Base-by-base conservation (phyloP, 2,329 filamentous ascomycete species). In the Xylariales sp. region DNA sequence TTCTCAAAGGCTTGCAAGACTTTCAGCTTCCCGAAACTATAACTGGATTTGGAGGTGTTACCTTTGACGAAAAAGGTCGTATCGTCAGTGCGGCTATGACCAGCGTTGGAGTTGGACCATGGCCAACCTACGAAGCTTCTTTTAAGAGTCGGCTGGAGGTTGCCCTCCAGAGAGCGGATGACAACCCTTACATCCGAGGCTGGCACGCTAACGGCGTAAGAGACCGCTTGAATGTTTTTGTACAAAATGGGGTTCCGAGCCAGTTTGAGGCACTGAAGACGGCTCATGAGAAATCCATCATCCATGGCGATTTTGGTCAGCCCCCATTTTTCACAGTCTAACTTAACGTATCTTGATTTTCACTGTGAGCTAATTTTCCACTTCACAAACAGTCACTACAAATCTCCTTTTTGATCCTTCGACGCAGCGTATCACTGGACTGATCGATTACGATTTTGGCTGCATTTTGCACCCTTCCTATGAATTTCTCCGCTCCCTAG, bases 81-180 rank as follows among this genome's bases (percentile, higher is more conserved):
- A 75, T 79, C 62, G 71, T 79, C 30, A 78, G 78, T 63, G 66
- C 77, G 3, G 63, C 74, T 3, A 78, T 80, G 76, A 71, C 75
- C 16, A 77, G 67, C 39, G 75, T 78, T 43, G 74, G 75, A 18
- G 73, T 67, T 43, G 78, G 76, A 16, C 77, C 78, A 14, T 79
- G 76, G 76, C 53, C 53, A 28, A 73, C 73, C 43, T 75, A 73
- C 61, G 73, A 78, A 65, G 65, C 67, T 18, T 76, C 72, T 43
- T 78, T 75, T 62, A 71, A 62, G 59, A 69, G 71, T 34, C 63
- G 75, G n/a, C 50, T 79, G 39, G 50, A 74, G 64, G 65, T 70
- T 12, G 73, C 72, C n/a, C 72, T 79, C 12, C 30, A 69, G 46
- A 69, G 69, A 61, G 73, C 74, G 49, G 74, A 78, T 62, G 68